These are phyloP conservation scores for Fusarium continuum DNA, from an alignment of 2,329 filamentous ascomycete genomes.

Conservation along the genomic window DNA sequence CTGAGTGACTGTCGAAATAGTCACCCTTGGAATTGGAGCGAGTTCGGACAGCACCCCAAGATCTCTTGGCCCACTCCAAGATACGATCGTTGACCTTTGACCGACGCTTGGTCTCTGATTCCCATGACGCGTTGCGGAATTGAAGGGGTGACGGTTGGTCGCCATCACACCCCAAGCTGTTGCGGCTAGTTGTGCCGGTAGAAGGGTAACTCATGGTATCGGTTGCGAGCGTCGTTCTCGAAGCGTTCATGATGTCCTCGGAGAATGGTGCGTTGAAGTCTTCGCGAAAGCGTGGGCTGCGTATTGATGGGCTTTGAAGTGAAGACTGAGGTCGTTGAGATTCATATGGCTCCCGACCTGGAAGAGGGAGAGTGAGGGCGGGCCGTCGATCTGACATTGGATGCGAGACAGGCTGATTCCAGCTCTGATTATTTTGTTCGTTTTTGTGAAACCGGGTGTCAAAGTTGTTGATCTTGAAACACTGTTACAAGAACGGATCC, in stretches of 20 bases:
- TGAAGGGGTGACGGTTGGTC: conserved; percentile 34
- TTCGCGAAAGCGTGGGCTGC: conserved; percentile 50
- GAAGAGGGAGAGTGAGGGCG: conserved; percentile 43
- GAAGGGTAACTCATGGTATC: conserved; percentile 42
- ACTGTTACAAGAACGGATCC: conserved; percentile 1
- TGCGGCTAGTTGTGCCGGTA: conserved; percentile 32
- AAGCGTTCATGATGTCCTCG: conserved; percentile 47
- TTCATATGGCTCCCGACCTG: conserved; percentile 32
- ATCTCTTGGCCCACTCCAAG: conserved; percentile 48
- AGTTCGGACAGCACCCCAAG: conserved; percentile 42
- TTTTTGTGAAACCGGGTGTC: background rate
- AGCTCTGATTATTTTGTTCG: background rate
- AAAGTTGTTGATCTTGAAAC: conserved; percentile 8
- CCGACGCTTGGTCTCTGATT: conserved; percentile 42
- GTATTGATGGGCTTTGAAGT: conserved; percentile 33
- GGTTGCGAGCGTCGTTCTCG: conserved; percentile 42
- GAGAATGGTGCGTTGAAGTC: conserved; percentile 53
- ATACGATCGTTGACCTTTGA: conserved; percentile 48
- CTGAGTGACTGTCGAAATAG: conserved; percentile 31
- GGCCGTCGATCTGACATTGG: conserved; percentile 44
- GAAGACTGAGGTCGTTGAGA: conserved; percentile 34
- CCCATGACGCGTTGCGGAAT: conserved; percentile 43
- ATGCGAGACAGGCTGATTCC: conserved; percentile 26
- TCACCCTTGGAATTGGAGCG: conserved; percentile 38
- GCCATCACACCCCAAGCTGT: conserved; percentile 42